Evolutionary conservation across 768 basidiomycete species (phyloP), one percentile per base, ranked within the genome.

Genomic region (Pulveroboletus ravenelii): DNA sequence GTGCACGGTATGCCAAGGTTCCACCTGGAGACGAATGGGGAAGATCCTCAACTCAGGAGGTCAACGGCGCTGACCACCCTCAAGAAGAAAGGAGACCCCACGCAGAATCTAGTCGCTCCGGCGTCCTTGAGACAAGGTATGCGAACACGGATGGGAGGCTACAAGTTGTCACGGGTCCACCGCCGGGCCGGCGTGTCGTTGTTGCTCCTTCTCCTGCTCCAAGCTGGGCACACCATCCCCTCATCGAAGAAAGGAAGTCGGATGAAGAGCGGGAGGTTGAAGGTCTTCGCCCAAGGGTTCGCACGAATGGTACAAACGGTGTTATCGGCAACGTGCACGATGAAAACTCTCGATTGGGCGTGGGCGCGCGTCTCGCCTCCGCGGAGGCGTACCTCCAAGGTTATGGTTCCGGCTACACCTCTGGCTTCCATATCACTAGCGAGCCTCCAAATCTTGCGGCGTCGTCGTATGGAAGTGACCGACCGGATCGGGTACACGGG

Each of bases 311-410:
- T 9, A 13, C 48, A 1, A 61, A 53, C 29, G 31, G 52, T 25
- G 49, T 45, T 27, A 15, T 38, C 39, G 10, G 17, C 9, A 18
- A 42, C 5, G 38, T 41, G 17, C 35, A 51, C n/a, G 48, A 46
- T 8, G 41, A 18, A 37, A 45, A 49, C 18, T 29, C 41, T 15
- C 56, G 47, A 23, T 47, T 18, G 2, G 50, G 15, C 14, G 46
- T 54, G 41, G 55, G 29, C 2, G 25, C 56, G 40, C 67, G 54
- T 46, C 62, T 57, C 48, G 68, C 70, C 2, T 73, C 71, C 10
- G 67, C 72, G 1, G 61, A 61, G 12, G 72, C 72, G 4, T 73
- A 73, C 46, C 25, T 67, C 20, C 60, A 59, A 29, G 72, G 72
- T 14, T 73, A 66, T 32, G 68, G 65, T 15, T 57, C 53, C 10